Evolutionary conservation across 2,329 filamentous ascomycete genomes (phyloP).

Genomic region (Microthyrium microscopicum): DNA sequence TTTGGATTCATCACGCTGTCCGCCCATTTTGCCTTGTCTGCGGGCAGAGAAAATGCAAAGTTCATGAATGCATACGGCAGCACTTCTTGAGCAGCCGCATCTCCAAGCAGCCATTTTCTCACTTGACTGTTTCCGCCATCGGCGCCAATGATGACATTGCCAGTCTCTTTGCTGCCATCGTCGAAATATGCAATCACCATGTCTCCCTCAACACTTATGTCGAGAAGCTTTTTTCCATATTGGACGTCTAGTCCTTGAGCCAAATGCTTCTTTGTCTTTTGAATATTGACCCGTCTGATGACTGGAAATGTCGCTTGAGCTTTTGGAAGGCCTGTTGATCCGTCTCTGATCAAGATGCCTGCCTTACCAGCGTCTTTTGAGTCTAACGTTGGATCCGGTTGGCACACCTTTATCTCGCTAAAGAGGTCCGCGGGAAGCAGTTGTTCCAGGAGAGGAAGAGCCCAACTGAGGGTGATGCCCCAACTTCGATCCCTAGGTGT

Average conservation of each 20-base stretch:
- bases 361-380: slow-evolving; percentile 5
- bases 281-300: slow-evolving; percentile 6
- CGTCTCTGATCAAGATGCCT: slow-evolving; percentile 6
- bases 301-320: slow-evolving; percentile 5
- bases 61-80: slow-evolving; percentile 8
- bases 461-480: slow-evolving; percentile 7
- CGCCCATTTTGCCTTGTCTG: slow-evolving; percentile 7
- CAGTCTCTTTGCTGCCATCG: slow-evolving; percentile 7
- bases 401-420: slow-evolving; percentile 2
- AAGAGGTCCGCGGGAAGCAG: slow-evolving; percentile 5
- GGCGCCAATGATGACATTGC: slow-evolving; percentile 6
- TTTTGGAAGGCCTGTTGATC: slow-evolving; percentile 5
- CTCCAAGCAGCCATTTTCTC: slow-evolving; percentile 7
- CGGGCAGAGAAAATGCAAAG: slow-evolving; percentile 6
- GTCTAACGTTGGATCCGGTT: slow-evolving; percentile 7
- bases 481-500: slow-evolving; percentile 7
- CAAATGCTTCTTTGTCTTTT: slow-evolving; percentile 8
- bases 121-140: slow-evolving; percentile 6
- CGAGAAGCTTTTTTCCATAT: slow-evolving; percentile 7
- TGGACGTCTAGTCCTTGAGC: slow-evolving; percentile 6
- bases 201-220: slow-evolving; percentile 5
- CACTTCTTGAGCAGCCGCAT: slow-evolving; percentile 6
- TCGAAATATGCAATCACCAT: slow-evolving; percentile 7
- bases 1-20: slow-evolving; percentile 8
- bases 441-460: slow-evolving; percentile 5